Evolutionary conservation across 176 grass and related monocot genomes (phyloP), one percentile per base, ranked within the genome.

Genomic region (Oryza nivara): DNA sequence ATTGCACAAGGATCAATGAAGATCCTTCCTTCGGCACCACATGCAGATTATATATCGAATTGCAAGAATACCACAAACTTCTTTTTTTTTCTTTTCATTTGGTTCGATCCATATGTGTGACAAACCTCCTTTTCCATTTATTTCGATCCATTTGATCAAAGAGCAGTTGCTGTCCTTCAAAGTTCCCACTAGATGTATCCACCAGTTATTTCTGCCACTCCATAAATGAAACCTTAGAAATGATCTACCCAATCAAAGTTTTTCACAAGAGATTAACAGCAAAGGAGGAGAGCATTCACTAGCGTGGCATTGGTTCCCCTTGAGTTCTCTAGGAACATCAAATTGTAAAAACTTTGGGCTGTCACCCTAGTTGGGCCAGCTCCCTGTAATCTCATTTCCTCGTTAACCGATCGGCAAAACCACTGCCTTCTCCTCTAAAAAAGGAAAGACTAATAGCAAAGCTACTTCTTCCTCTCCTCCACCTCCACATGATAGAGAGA

Each of bases 21-120:
- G 52, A 70, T 51, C 25, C 72, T 11, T 43, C 66, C 66, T 80
- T 91, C 44, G 71, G 70, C 7, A 6, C 76, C 25, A 34, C 65
- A 72, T 71, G 54, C 44, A 84, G 48, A 47, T 87, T 47, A 75
- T 12, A 66, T 13, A 45, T 66, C 23, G 66, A 85, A 88, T 75
- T 82, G 83, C 68, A 90, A 89, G 74, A 70, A 60, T 10, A 80
- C 85, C 84, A 80, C 20, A 70, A 79, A 79, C 25, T 54, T 75
- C 43, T 70, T 77, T 1, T 43, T 76, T 74, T 44, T 22, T 65
- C 30, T 32, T 82, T 87, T 76, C 70, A n/a, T 20, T 58, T 81
- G 16, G 22, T 75, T 71, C 3, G 1, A 60, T 60, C 56, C 19
- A n/a, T 60, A 60, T n/a, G 19, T 60, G 3, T 1, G 19, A 76